Evolutionary conservation across 176 grass and related monocot species (phyloP).

Genomic region (Triticum dicoccoides): DNA sequence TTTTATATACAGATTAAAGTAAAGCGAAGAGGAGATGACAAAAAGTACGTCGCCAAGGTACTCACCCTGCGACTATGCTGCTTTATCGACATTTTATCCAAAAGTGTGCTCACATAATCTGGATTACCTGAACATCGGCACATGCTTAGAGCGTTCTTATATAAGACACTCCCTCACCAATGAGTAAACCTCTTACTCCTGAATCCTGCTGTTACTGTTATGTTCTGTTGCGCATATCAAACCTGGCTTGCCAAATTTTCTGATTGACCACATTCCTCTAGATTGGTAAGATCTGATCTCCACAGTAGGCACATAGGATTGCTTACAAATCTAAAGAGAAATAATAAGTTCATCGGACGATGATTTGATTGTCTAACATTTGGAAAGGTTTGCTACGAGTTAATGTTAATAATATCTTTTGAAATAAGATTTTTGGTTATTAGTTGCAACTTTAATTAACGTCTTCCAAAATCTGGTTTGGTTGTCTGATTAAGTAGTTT

Average conservation of each 20-base stretch:
- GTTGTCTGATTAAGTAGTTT: conserved; percentile 39
- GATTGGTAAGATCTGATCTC: background rate
- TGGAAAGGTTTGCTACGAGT: background rate
- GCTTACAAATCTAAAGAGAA: background rate
- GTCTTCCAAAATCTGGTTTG: conserved; percentile 6
- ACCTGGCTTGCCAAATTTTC: background rate
- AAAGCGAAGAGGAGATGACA: conserved; percentile 96
- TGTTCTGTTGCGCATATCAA: background rate
- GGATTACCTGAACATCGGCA: conserved; percentile 3
- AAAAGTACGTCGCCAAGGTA: conserved; percentile 98
- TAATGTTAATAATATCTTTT: background rate
- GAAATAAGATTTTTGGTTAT: background rate
- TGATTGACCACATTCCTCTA: conserved; percentile 15
- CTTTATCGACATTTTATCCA: conserved; percentile 17
- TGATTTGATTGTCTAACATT: conserved; percentile 1
- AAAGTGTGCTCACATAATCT: conserved; percentile 14
- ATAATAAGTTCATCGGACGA: background rate
- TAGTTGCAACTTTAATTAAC: background rate
- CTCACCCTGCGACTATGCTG: conserved; percentile 7
- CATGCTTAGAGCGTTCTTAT: background rate
- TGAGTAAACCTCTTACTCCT: background rate
- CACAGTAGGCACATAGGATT: background rate
- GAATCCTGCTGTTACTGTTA: background rate
- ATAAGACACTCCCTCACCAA: background rate
- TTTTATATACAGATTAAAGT: conserved; percentile 73